Base-by-base conservation (phyloP, 805 yeast species). In the Allodekkera sacchari region DNA sequence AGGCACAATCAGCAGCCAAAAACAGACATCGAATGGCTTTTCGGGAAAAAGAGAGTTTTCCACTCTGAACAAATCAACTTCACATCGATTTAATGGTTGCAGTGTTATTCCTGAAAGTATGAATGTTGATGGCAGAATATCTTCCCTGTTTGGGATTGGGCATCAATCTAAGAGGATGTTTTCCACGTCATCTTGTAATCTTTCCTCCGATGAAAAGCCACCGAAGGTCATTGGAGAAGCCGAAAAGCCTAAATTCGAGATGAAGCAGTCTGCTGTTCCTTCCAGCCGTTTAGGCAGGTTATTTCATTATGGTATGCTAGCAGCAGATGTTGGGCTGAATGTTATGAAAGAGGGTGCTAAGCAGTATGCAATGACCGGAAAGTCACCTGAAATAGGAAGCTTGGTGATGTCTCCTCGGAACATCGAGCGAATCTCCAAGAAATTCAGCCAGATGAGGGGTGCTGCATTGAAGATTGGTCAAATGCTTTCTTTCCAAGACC, bases 381-480 rank as follows among this genome's bases (percentile, higher is more conserved):
- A 63, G 12, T 46, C 63, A 1, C 64, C 77, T 6, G 56, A 70
- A 21, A 52, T 77, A 53, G 71, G 71, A 38, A 64, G 71, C 2
- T 52, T 85, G 27, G 63, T 94, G 2, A 63, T 92, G 45, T 78
- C 83, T 4, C 88, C 94, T 6, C 70, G 72, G 12, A 92, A 89
- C 54, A 77, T 92, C 26, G 95, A 89, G 47, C 58, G 94, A 32
- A 74, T 92, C 64, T 94, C 95, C 9, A 76, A 74, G 45, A 87
- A 85, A 53, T 75, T 92, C 45, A 74, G 92, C 31, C 77, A 83
- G 50, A 92, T 92, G 98, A 71, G 98, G 50, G 98, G 98, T n/a
- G 98, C 97, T 2, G 98, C 98, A 3, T 65, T 92, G 50, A 92
- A 92, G 51, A 71, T 92, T 34, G 98, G 98, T n/a, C 98, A 92